Percentiles rank a stretch among this genome's conserved stretches.
phyloP scores from a whole-genome alignment of 208 protist species.

The Naegleria fowleri region DNA sequence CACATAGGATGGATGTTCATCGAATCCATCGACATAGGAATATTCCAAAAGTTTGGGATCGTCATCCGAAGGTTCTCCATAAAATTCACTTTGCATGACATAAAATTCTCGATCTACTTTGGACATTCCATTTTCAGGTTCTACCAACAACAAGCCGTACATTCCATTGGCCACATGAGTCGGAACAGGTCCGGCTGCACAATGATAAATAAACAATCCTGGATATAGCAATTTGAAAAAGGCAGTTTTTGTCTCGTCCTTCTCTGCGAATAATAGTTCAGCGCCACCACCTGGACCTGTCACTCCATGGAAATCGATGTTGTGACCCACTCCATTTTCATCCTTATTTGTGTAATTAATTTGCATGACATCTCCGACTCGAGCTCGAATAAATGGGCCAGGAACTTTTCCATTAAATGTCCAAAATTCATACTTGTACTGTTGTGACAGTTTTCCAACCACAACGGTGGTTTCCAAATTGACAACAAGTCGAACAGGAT shows the following conservation, averaged over 20 bases:
- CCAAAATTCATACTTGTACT: constrained; percentile 29
- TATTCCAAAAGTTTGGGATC: not conserved
- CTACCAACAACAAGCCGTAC: constrained; percentile 36
- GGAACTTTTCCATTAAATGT: constrained; percentile 32
- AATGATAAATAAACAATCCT: constrained; percentile 39
- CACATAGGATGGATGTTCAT: not conserved
- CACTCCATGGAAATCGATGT: constrained; percentile 34
- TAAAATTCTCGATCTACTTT: constrained; percentile 38
- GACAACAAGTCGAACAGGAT: not conserved
- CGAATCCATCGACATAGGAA: not conserved
- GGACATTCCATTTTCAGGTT: constrained; percentile 30
- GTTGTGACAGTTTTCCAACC: not conserved
- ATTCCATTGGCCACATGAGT: constrained; percentile 37
- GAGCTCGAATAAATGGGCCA: constrained; percentile 30
- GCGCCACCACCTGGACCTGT: constrained; percentile 31
- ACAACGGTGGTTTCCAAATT: not conserved
- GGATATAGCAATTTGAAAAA: constrained; percentile 26
- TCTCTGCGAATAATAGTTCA: not conserved
- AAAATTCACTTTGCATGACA: constrained; percentile 39
- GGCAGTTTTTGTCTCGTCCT: constrained; percentile 15
- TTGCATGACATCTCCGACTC: constrained; percentile 33
- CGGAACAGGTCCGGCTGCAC: constrained; percentile 31
- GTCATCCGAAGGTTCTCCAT: constrained; percentile 23
- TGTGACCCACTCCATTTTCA: constrained; percentile 30
- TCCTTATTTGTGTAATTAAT: constrained; percentile 30